Conservation (phyloP, 305 asterid genomes). For the Solanum hybrid region DNA sequence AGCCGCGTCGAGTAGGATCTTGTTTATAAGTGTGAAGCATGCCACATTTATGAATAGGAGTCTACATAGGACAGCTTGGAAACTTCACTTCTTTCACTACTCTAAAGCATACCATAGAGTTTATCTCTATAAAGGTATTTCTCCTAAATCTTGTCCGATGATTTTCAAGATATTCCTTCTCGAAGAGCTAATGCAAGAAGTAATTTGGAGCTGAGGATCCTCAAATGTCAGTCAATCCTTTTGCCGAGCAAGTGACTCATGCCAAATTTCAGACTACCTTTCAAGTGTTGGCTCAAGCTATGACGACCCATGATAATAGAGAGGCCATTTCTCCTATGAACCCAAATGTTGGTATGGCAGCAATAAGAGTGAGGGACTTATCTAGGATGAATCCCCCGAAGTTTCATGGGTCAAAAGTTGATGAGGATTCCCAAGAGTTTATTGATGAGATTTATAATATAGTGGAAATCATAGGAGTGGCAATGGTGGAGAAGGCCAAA, state of each 20-base stretch:
- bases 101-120: neutral
- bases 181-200: neutral
- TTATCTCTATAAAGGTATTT: neutral
- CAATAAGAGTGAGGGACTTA: neutral
- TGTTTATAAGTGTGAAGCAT: neutral
- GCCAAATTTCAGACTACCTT: neutral
- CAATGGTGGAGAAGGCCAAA: neutral
- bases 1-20: neutral
- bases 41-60: neutral
- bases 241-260: neutral
- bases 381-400: neutral
- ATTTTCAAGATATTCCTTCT: neutral
- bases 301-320: neutral
- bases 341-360: neutral
- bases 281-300: neutral
- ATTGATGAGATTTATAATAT: neutral
- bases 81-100: neutral
- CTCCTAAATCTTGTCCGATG: neutral
- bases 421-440: neutral
- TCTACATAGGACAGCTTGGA: neutral
- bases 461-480: neutral
- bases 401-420: neutral
- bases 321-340: neutral
- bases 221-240: neutral
- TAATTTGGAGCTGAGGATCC: neutral